Base-by-base conservation (phyloP, 108 stramenopile species). In the Nitzschia sp. region DNA sequence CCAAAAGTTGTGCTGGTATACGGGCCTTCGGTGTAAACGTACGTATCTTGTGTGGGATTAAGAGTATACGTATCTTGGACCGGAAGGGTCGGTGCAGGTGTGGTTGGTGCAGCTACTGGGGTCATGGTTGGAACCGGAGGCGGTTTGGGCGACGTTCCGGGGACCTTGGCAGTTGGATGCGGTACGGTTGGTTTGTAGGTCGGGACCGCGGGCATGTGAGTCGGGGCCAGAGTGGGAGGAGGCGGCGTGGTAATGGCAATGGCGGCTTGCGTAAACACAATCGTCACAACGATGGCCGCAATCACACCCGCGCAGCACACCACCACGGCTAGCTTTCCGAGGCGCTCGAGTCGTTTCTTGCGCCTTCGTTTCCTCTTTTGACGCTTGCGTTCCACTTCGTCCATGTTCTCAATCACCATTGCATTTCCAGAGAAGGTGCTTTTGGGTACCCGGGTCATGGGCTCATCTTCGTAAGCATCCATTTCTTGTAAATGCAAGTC, bases 371-470 rank as follows among this genome's bases (percentile, higher is more conserved):
- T 31, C 25, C 61, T 38, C 61, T 62, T 62, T 45, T 34, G 35
- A 24, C 61, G 61, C 26, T 42, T 62, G 2, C 61, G 61, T 42
- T 62, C 61, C 11, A 62, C 61, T 11, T 62, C 61, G 38, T 62
- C 61, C 61, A 62, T 62, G 25, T 62, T 62, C 61, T 62, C 61
- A 24, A 62, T 62, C 19, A 62, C 61, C 61, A 62, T 25, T 25
- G 19, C 42, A 42, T 62, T 42, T 26, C 61, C 61, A 18, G 61
- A 42, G 46, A 62, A 62, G 21, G 42, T n/a, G 24, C 46, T n/a
- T 13, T 24, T 4, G 11, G 42, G 61, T 8, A 38, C 61, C 38
- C 21, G 19, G 61, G 61, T 62, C 61, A 62, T 62, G 4, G 61
- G 61, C 26, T 62, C 61, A 26, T 62, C 61, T 45, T 62, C 61